Evolutionary conservation across 352 stramenopile genomes (phyloP), one percentile per base, ranked within the genome.

Genomic region (Globisporangium perplexum): DNA sequence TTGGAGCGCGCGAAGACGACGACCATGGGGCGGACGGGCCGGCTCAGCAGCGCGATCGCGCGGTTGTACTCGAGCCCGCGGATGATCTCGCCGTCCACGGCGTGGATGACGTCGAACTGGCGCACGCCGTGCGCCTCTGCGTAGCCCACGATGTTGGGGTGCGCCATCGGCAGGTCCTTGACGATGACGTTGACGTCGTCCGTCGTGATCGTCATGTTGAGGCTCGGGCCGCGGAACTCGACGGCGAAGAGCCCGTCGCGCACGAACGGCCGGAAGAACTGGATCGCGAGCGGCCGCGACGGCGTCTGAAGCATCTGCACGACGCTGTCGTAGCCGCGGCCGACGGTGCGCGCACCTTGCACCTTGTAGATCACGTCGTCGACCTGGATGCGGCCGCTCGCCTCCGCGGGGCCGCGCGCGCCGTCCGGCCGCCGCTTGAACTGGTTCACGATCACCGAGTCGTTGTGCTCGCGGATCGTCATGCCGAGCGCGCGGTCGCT

Each of bases 361-460:
- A 93, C 83, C 57, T 93, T 93, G 73, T 93, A 91, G 59, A 93
- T 90, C 55, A 93, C 77, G 58, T 93, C 83, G 48, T 78, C 68
- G n/a, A 74, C 45, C 30, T 74, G 72, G 60, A 93, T 87, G 20
- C 55, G 61, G 39, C 74, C 68, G 35, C 66, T 80, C 17, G 68
- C 62, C 45, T 93, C 77, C 3, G 83, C 80, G 5, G 81, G 71
- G n/a, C 76, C 69, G 10, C 69, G 36, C 0, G 59, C 59, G 11
- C 80, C 80, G 60, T 90, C 74, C 0, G 74, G 47, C 23, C 70
- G 66, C 17, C 77, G 73, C 68, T 90, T 90, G 59, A 93, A 87
- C 47, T 90, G 77, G 59, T 93, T 90, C 36, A 93, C 83, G 53
- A 91, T 83, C 14, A 93, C 83, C 55, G 74, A 88, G 50, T 93